phyloP scores from a whole-genome alignment of 1,139 yeast genomes.

The Pichia cactophila region DNA sequence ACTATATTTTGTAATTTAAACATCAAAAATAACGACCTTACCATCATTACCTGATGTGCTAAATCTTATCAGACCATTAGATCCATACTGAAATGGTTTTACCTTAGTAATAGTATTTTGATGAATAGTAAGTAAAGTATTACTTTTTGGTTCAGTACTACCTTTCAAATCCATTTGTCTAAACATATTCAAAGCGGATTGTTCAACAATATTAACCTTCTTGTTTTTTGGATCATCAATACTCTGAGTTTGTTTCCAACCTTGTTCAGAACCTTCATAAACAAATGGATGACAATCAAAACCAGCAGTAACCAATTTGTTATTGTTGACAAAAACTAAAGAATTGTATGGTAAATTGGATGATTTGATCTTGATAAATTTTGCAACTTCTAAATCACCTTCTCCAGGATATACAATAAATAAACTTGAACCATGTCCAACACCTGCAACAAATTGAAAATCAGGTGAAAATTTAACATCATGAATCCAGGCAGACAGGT shows the following conservation, averaged over 20 bases:
- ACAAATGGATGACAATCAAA: slow-evolving; percentile 88
- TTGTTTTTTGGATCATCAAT: slow-evolving; percentile 55
- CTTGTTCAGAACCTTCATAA: slow-evolving; percentile 58
- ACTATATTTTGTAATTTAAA: slow-evolving; percentile 14
- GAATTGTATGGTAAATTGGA: slow-evolving; percentile 78
- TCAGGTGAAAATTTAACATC: slow-evolving; percentile 80
- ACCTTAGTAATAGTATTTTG: slow-evolving; percentile 82
- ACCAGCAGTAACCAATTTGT: slow-evolving; percentile 78
- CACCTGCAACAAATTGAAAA: slow-evolving; percentile 74
- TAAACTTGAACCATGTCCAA: slow-evolving; percentile 49
- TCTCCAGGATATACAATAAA: slow-evolving; percentile 67
- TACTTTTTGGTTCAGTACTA: slow-evolving; percentile 45
- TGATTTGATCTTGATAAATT: slow-evolving; percentile 46
- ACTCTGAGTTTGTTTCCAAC: slow-evolving; percentile 61
- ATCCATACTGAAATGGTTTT: slow-evolving; percentile 37
- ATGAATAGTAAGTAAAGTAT: slow-evolving; percentile 67
- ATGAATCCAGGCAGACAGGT: slow-evolving; percentile 85
- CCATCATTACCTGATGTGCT: slow-evolving; percentile 86
- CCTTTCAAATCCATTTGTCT: slow-evolving; percentile 95
- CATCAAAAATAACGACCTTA: slow-evolving; percentile 63
- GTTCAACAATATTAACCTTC: slow-evolving; percentile 44
- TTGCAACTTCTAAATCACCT: slow-evolving; percentile 30
- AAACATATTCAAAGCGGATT: slow-evolving; percentile 90
- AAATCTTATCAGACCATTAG: slow-evolving; percentile 39
- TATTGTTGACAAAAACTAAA: slow-evolving; percentile 58